A percentile compares a stretch with the other conserved stretches of the same genome.
Conservation (phyloP, 768 basidiomycete genomes). For the Panus rudis region DNA sequence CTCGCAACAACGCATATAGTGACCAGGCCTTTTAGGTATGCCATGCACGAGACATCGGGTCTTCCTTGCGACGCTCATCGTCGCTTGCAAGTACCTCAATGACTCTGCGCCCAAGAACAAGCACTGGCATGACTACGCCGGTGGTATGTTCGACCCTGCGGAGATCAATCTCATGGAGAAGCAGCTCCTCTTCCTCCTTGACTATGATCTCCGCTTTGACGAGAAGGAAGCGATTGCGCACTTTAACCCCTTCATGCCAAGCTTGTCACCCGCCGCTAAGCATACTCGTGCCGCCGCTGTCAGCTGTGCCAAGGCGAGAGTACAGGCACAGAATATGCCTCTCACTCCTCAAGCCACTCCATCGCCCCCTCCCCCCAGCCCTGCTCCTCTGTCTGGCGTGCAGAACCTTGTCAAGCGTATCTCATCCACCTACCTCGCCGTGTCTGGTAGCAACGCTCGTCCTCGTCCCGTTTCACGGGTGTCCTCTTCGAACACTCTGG, state of each 20-base stretch:
- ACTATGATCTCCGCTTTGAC: slow-evolving; percentile 86
- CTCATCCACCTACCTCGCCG: slow-evolving; percentile 32
- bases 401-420: slow-evolving; percentile 54
- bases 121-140: slow-evolving; percentile 82
- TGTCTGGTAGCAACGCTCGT: slow-evolving; percentile 13
- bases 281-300: slow-evolving; percentile 48
- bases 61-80: slow-evolving; percentile 93
- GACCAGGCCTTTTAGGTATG: slow-evolving; percentile 54
- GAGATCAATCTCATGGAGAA: slow-evolving; percentile 97
- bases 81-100: slow-evolving; percentile 95
- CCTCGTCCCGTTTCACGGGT: slow-evolving; percentile 21
- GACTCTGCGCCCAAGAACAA: slow-evolving; percentile 93
- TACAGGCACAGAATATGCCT: slow-evolving; percentile 39
- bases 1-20: not conserved
- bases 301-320: slow-evolving; percentile 49
- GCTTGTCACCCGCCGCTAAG: slow-evolving; percentile 26
- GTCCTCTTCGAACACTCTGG: slow-evolving; percentile 32
- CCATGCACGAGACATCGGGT: slow-evolving; percentile 92
- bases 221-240: slow-evolving; percentile 64
- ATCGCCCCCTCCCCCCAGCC: slow-evolving; percentile 18
- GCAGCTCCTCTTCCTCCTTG: slow-evolving; percentile 87
- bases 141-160: slow-evolving; percentile 59
- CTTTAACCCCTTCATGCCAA: slow-evolving; percentile 64
- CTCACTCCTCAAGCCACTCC: slow-evolving; percentile 35
- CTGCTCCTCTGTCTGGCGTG: slow-evolving; percentile 46